phyloP scores from a whole-genome alignment of 768 basidiomycete genomes.

The Tulasnella sp. region DNA sequence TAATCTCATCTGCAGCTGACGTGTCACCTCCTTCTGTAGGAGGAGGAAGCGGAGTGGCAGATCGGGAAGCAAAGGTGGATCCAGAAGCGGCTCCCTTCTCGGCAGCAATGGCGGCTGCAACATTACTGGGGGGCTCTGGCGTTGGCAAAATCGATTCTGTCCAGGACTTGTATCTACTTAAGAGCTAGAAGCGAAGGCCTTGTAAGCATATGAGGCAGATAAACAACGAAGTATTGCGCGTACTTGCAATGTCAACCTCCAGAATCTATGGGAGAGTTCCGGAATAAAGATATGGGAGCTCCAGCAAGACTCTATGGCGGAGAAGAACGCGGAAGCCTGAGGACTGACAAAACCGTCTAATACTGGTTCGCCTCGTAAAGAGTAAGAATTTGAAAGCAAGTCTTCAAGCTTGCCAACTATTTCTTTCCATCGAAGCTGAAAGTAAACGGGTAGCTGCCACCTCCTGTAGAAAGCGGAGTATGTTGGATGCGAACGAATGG shows the following conservation, averaged over 20 bases:
- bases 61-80: neutral
- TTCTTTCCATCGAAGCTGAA: slow-evolving; percentile 95
- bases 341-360: slow-evolving; percentile 36
- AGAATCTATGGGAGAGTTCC: slow-evolving; percentile 74
- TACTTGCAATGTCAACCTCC: slow-evolving; percentile 86
- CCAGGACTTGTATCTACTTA: slow-evolving; percentile 74
- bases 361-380: slow-evolving; percentile 2
- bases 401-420: slow-evolving; percentile 72
- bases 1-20: slow-evolving; percentile 49
- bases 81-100: slow-evolving; percentile 25
- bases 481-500: slow-evolving; percentile 61
- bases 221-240: slow-evolving; percentile 17
- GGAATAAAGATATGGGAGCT: slow-evolving; percentile 75
- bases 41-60: neutral
- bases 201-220: neutral
- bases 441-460: slow-evolving; percentile 96
- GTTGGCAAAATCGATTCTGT: slow-evolving; percentile 46
- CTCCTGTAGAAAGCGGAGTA: slow-evolving; percentile 66
- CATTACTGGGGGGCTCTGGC: slow-evolving; percentile 26
- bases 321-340: slow-evolving; percentile 61
- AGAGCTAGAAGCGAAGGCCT: slow-evolving; percentile 39
- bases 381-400: slow-evolving; percentile 30
- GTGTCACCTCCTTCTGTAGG: slow-evolving; percentile 34
- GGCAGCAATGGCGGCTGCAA: slow-evolving; percentile 27
- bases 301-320: slow-evolving; percentile 74